Percentiles rank a stretch among this genome's conserved stretches.
phyloP scores from a whole-genome alignment of 1,139 yeast genomes.

The Groenewaldozyma auringiensis region DNA sequence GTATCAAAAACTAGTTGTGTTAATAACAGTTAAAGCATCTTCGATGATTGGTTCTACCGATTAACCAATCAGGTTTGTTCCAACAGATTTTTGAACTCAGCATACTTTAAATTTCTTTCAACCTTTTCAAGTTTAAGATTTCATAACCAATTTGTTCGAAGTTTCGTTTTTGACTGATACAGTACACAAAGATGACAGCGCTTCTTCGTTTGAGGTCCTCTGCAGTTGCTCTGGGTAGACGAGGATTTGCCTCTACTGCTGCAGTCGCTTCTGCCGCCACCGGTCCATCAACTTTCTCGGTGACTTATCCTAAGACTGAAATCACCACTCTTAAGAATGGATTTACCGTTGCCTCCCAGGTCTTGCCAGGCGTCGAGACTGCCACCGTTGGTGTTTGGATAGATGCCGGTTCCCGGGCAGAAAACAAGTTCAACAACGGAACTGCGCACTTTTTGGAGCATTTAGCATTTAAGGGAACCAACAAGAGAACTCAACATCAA shows the following conservation, averaged over 20 bases:
- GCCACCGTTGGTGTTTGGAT: conserved; percentile 98
- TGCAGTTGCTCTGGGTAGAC: background rate
- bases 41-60: background rate
- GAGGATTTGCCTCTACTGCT: conserved; percentile 7
- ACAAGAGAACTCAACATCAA: conserved; percentile 68
- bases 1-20: no score
- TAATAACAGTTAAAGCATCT: no score
- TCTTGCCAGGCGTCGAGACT: conserved; percentile 79
- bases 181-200: conserved; percentile 23
- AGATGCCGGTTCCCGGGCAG: conserved; percentile 98
- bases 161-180: background rate
- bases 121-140: no score
- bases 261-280: conserved; percentile 16
- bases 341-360: conserved; percentile 85
- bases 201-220: conserved; percentile 18
- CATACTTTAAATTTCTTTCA: background rate
- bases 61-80: background rate
- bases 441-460: conserved; percentile 97
- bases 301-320: conserved; percentile 40
- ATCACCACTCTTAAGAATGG: conserved; percentile 74
- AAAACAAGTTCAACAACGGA: conserved; percentile 73
- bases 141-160: background rate
- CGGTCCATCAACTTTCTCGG: conserved; percentile 25
- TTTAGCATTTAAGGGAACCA: conserved; percentile 91
- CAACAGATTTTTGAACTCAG: background rate